Base-by-base conservation (phyloP, 2,329 filamentous ascomycete species). In the Venturia asperata region DNA sequence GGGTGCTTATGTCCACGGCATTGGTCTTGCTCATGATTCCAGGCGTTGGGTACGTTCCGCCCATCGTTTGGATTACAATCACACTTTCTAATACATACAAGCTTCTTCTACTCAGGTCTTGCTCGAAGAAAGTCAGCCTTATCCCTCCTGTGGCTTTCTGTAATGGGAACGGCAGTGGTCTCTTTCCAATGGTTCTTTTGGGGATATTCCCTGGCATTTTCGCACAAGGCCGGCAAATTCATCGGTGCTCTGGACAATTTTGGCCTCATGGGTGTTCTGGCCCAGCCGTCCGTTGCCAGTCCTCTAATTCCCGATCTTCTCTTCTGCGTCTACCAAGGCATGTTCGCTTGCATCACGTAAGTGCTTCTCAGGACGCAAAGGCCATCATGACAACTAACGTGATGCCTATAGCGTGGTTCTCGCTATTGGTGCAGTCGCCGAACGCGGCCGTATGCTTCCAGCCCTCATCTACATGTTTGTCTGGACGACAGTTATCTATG, bases 161-260 rank as follows among this genome's bases (percentile, higher is more conserved):
- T 96, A 79, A 88, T 96, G 79, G 87, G 90, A 19, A 85, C 88
- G 4, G 89, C 85, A 13, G 85, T 95, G 69, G 85, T 92, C 67
- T 87, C 86, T 62, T 95, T 96, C 78, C 91, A 96, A 74, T 96
- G 92, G 91, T 96, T 95, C 81, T 93, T 96, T 81, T 96, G 91
- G 91, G 91, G 91, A 61, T 96, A 91, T 75, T 92, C 89, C 5
- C 78, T 94, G 13, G 85, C 89, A 61, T 94, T 92, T 74, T 94
- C 90, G 19, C 90, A 93, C 76, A 82, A 83, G 1, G 88, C 89
- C 34, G 87, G 87, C 60, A 83, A 80, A 52, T 96, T 85, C 75
- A 90, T 96, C 68, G 91, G 91, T 66, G 82, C 92, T 71, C 80
- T 96, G 34, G 78, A 84, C 69, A 93, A 96, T 79, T 86, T 96